phyloP scores from a whole-genome alignment of 768 basidiomycete genomes.

The Tulasnella sp. region DNA sequence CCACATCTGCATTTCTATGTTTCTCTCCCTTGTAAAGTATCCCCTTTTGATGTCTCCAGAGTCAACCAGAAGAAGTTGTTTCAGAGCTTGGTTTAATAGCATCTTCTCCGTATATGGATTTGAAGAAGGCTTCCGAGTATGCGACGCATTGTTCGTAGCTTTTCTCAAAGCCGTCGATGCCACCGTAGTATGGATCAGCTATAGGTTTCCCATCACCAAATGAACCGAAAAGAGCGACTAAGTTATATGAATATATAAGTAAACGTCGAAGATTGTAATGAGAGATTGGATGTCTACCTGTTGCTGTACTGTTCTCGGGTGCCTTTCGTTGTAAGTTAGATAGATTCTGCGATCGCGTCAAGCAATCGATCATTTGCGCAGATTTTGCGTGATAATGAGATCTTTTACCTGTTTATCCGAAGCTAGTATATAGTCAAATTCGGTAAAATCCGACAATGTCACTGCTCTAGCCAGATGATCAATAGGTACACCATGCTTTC shows the following conservation, averaged over 20 bases:
- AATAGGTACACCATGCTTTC: conserved; percentile 16
- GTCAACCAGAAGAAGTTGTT: no score
- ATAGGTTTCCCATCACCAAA: conserved; percentile 17
- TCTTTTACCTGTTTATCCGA: conserved; percentile 16
- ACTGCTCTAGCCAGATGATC: conserved; percentile 15
- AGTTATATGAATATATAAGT: not conserved
- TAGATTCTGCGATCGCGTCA: conserved; percentile 13
- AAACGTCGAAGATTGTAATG: not conserved
- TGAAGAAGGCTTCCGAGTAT: conserved; percentile 15
- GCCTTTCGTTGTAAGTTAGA: conserved; percentile 15
- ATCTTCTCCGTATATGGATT: conserved; percentile 10
- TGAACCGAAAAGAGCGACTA: conserved; percentile 16
- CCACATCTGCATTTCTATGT: no score
- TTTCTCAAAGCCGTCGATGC: conserved; percentile 15
- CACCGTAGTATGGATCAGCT: conserved; percentile 17
- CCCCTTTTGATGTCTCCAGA: no score
- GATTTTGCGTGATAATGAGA: not conserved
- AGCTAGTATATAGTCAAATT: conserved; percentile 17
- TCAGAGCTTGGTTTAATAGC: no score
- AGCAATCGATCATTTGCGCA: not conserved
- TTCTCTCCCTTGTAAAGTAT: no score
- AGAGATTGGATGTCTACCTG: not conserved
- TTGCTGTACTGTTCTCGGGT: conserved; percentile 14
- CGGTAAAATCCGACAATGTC: conserved; percentile 6
- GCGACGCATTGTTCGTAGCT: conserved; percentile 16